phyloP scores from a whole-genome alignment of 2,329 filamentous ascomycete species.

The Thelonectria discophora region DNA sequence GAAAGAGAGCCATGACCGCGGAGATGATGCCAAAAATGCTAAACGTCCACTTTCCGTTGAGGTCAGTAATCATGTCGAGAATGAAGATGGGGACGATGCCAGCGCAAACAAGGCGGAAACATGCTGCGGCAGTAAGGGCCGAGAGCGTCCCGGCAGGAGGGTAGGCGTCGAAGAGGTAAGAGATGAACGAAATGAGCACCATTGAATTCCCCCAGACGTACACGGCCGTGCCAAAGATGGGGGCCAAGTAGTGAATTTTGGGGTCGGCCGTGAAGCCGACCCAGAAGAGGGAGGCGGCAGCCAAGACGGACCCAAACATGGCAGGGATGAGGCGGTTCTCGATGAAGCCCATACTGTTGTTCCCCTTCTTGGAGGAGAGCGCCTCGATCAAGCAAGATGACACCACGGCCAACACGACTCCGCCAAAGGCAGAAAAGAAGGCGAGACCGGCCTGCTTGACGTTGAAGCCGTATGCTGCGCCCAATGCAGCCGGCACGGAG shows the following conservation, averaged over 20 bases:
- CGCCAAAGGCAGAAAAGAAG: constrained; percentile 9
- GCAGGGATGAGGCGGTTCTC: constrained; percentile 18
- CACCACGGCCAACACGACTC: not conserved
- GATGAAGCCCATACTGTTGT: constrained; percentile 6
- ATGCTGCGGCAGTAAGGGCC: constrained; percentile 11
- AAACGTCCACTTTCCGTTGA: constrained; percentile 16
- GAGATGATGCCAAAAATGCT: constrained; percentile 17
- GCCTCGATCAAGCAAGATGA: constrained; percentile 14
- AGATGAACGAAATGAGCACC: constrained; percentile 17
- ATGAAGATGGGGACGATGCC: constrained; percentile 20
- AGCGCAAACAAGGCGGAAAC: constrained; percentile 13
- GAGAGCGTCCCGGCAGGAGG: constrained; percentile 16
- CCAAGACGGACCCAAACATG: constrained; percentile 19
- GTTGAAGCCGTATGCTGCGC: constrained; percentile 12
- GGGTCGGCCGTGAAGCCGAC: constrained; percentile 14
- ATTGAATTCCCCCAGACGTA: constrained; percentile 21
- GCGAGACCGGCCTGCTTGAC: constrained; percentile 9
- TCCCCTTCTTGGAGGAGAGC: not conserved
- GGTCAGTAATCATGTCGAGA: constrained; percentile 13
- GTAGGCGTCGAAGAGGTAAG: constrained; percentile 20
- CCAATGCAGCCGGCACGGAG: constrained; percentile 15
- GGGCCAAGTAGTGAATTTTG: constrained; percentile 13
- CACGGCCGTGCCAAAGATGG: constrained; percentile 18
- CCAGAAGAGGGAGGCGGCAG: constrained; percentile 20
- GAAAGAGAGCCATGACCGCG: constrained; percentile 10